Evolutionary conservation across 306 rosid species (phyloP), one percentile per base, ranked within the genome.

Genomic region (Betula pendula): DNA sequence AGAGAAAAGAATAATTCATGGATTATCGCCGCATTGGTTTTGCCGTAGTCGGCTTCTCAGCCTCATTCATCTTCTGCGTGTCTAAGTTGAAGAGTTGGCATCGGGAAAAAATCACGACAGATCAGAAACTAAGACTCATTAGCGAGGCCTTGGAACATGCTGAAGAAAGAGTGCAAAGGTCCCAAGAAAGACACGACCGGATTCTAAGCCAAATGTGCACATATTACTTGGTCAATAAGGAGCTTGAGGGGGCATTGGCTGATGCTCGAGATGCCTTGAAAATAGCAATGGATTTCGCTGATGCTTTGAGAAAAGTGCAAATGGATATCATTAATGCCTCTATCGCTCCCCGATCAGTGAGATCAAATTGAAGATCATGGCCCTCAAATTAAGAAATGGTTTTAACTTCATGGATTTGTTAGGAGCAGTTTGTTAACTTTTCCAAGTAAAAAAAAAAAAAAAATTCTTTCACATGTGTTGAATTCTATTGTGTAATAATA

Each of bases 141-240:
- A 72, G 56, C 12, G 90, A 87, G 49, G 96, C 89, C 2, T 78
- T 90, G 81, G 87, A 87, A 27, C 83, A 43, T 4, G 97, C 92
- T 0, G 89, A 92, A 78, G 87, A 84, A 63, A 85, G 87, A 72
- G 93, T 48, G 0, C 74, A 17, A 33, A 92, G 77, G 81, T 88
- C 38, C 31, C 81, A 90, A 80, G 86, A 88, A 31, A 82, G 93
- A 71, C 97, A 92, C 65, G 90, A 90, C 12, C 70, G 84, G 38
- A 82, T 92, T 31, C 53, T 90, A 60, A 66, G 59, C 69, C 85
- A 85, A 40, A 77, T 90, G n/a, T 79, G 86, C 35, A 67, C 72
- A 1, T 72, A 71, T 66, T 92, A 87, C 84, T 80, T 92, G 81
- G 81, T 82, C 1, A 82, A 90, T 42, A 7, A 62, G 25, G 93